Evolutionary conservation across 805 yeast genomes (phyloP).

Genomic region (Maudiozyma pseudohumilis): DNA sequence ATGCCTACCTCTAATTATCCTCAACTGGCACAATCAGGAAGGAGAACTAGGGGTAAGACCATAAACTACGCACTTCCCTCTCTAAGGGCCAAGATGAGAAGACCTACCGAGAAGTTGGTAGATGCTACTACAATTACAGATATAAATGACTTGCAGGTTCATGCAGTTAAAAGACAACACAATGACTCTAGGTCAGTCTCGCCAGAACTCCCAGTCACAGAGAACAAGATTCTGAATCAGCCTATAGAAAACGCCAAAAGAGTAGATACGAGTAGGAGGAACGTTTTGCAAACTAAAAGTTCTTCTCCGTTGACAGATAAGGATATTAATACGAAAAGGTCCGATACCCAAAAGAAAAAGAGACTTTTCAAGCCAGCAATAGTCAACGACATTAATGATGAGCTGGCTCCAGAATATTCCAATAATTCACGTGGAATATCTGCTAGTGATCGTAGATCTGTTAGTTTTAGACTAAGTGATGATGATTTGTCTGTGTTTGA

Average conservation of each 20-base stretch:
- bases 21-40: slow-evolving; percentile 6
- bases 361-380: slow-evolving; percentile 25
- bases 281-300: neutral
- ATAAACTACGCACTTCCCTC: slow-evolving; percentile 64
- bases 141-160: slow-evolving; percentile 29
- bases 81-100: slow-evolving; percentile 55
- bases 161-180: slow-evolving; percentile 7
- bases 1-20: slow-evolving; percentile 28
- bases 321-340: neutral
- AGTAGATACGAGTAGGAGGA: neutral
- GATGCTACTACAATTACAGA: slow-evolving; percentile 44
- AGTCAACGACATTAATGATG: slow-evolving; percentile 22
- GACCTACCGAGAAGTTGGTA: slow-evolving; percentile 48
- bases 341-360: slow-evolving; percentile 6
- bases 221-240: too few species aligned
- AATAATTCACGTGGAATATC: slow-evolving; percentile 1
- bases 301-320: slow-evolving; percentile 2
- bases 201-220: neutral
- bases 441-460: slow-evolving; percentile 6
- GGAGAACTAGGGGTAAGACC: slow-evolving; percentile 45
- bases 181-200: too few species aligned
- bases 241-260: neutral
- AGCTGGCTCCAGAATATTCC: slow-evolving; percentile 6
- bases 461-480: slow-evolving; percentile 22
- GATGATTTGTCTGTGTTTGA: slow-evolving; percentile 36